These are phyloP conservation scores for Blastobotrys buckinghamii DNA, from an alignment of 1,139 yeast species.

Conservation along the genomic window DNA sequence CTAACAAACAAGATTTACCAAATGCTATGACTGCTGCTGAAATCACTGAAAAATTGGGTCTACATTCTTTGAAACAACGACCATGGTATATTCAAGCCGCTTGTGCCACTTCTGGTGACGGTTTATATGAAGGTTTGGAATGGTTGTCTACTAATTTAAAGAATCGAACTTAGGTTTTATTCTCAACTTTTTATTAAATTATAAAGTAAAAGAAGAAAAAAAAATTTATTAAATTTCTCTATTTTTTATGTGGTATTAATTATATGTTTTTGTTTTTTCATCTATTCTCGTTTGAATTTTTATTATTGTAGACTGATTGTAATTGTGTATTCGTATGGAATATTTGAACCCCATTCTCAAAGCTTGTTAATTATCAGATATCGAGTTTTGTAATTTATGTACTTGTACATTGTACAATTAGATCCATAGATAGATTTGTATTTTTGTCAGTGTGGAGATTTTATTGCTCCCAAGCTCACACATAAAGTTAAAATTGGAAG, in stretches of 20 bases:
- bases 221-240: background rate
- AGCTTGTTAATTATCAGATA: no score
- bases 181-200: no score
- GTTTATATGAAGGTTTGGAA: constrained; percentile 90
- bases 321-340: no score
- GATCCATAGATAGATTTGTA: no score
- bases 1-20: constrained; percentile 90
- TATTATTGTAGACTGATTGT: no score
- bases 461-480: no score
- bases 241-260: background rate
- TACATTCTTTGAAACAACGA: constrained; percentile 87
- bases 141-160: constrained; percentile 86
- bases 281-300: no score
- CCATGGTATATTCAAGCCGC: constrained; percentile 95
- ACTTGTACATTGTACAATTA: no score
- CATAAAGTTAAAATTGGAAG: no score
- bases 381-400: no score
- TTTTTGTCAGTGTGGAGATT: no score
- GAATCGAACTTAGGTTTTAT: constrained; percentile 42
- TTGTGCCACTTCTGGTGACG: constrained; percentile 93
- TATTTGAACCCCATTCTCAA: no score
- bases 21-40: constrained; percentile 95
- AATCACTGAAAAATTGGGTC: constrained; percentile 86
- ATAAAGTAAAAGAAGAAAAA: constrained; percentile 4
- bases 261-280: background rate